phyloP scores from a whole-genome alignment of 768 basidiomycete species.

The Xerocomellus amylosporus region DNA sequence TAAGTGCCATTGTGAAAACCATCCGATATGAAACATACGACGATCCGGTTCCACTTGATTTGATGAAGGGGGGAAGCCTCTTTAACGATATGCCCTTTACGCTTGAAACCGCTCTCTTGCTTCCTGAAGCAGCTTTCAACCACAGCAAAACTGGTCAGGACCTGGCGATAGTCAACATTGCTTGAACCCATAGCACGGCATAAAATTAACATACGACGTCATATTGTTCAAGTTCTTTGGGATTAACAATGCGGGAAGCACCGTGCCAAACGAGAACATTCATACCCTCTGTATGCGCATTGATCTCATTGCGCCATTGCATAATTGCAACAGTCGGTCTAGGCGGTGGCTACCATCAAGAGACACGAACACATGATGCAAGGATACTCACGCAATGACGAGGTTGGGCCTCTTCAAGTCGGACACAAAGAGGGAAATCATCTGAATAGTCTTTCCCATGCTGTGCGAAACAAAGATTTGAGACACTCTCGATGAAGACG shows the following conservation, averaged over 20 bases:
- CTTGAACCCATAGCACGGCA: background rate
- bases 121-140: constrained; percentile 91
- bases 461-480: constrained; percentile 35
- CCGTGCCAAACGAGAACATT: constrained; percentile 96
- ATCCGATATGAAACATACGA: constrained; percentile 44
- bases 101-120: constrained; percentile 89
- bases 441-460: constrained; percentile 97
- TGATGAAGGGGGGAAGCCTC: constrained; percentile 84
- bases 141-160: constrained; percentile 85
- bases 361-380: background rate
- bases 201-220: constrained; percentile 65
- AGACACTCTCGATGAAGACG: background rate
- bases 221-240: constrained; percentile 70
- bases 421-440: constrained; percentile 83
- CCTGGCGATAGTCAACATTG: constrained; percentile 38
- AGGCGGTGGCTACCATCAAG: background rate
- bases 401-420: constrained; percentile 80
- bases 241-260: constrained; percentile 60
- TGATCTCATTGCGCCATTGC: constrained; percentile 95
- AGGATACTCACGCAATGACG: constrained; percentile 76
- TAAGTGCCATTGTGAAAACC: background rate
- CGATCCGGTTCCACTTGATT: constrained; percentile 79
- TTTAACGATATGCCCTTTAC: constrained; percentile 78
- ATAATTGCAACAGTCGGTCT: constrained; percentile 55
- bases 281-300: constrained; percentile 77